phyloP scores from a whole-genome alignment of 345 rosid species.

The Hibiscus tridactylites region DNA sequence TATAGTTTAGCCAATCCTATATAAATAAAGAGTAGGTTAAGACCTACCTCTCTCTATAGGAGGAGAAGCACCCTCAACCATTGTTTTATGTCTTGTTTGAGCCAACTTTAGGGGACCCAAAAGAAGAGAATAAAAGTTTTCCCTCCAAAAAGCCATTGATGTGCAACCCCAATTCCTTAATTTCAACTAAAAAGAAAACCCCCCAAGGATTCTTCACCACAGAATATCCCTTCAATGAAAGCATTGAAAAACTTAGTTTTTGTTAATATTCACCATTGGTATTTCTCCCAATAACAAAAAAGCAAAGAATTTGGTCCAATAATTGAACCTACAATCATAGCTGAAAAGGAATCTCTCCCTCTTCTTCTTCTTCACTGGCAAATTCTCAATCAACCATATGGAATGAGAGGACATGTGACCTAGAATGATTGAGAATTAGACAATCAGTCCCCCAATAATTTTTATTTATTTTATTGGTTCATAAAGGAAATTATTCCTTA shows the following conservation, averaged over 20 bases:
- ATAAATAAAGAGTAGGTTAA: neutral
- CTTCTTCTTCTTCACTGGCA: neutral
- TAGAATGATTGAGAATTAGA: neutral
- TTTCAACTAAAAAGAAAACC: neutral
- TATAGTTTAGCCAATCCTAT: too few species aligned
- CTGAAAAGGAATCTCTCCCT: neutral
- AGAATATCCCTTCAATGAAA: neutral
- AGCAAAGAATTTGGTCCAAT: neutral
- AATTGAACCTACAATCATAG: neutral
- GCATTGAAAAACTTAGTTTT: neutral
- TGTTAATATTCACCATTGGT: too few species aligned
- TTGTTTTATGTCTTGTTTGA: conserved; percentile 1
- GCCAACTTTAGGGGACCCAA: conserved; percentile 6
- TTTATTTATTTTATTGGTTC: neutral
- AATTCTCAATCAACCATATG: neutral
- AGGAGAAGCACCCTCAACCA: conserved; percentile 3
- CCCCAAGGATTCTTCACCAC: neutral
- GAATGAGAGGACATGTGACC: conserved; percentile 1
- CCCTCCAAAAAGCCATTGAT: conserved; percentile 1
- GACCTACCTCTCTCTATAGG: neutral
- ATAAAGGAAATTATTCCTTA: neutral
- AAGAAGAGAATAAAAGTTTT: neutral
- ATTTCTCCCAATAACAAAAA: neutral
- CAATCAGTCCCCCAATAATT: neutral
- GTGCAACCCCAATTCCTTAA: neutral